These are phyloP conservation scores for Chrysoporthe deuterocubensis DNA, from an alignment of 2,329 filamentous ascomycete species.

Conservation along the genomic window DNA sequence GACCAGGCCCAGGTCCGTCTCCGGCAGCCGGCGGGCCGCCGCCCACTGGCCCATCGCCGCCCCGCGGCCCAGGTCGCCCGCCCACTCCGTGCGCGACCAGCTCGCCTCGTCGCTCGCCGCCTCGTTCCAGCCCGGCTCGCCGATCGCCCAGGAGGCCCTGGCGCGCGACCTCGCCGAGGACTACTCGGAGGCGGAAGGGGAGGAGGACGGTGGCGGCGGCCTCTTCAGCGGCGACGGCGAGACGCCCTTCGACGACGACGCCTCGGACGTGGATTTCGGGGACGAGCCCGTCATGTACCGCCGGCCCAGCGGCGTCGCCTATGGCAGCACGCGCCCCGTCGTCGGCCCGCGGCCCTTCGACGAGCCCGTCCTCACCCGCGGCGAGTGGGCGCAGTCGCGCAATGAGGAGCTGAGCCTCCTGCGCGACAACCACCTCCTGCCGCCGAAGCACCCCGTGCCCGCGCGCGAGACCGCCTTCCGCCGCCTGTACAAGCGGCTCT, in stretches of 20 bases:
- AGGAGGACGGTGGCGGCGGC: background rate
- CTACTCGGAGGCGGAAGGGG: slow-evolving; percentile 45
- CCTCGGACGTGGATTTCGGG: slow-evolving; percentile 38
- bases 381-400: slow-evolving; percentile 60
- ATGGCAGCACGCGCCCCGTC: slow-evolving; percentile 70
- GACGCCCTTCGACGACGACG: slow-evolving; percentile 36
- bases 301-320: slow-evolving; percentile 76
- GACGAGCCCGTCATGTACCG: slow-evolving; percentile 60
- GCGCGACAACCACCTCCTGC: slow-evolving; percentile 67
- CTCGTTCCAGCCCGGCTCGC: slow-evolving; percentile 65
- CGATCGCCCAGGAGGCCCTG: slow-evolving; percentile 67
- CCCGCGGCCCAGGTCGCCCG: background rate
- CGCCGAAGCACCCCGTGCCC: slow-evolving; percentile 57
- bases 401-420: slow-evolving; percentile 64
- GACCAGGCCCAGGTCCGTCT: slow-evolving; percentile 9
- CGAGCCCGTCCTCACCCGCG: slow-evolving; percentile 54
- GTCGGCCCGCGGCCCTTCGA: slow-evolving; percentile 61
- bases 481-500: slow-evolving; percentile 48
- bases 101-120: slow-evolving; percentile 42
- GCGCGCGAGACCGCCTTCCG: slow-evolving; percentile 42
- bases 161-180: slow-evolving; percentile 70
- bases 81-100: slow-evolving; percentile 24
- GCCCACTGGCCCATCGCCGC: slow-evolving; percentile 5
- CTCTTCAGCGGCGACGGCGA: slow-evolving; percentile 46
- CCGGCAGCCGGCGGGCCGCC: slow-evolving; percentile 1